Evolutionary conservation across 352 stramenopile species (phyloP), one percentile per base, ranked within the genome.

Genomic region (Globisporangium nodosum): DNA sequence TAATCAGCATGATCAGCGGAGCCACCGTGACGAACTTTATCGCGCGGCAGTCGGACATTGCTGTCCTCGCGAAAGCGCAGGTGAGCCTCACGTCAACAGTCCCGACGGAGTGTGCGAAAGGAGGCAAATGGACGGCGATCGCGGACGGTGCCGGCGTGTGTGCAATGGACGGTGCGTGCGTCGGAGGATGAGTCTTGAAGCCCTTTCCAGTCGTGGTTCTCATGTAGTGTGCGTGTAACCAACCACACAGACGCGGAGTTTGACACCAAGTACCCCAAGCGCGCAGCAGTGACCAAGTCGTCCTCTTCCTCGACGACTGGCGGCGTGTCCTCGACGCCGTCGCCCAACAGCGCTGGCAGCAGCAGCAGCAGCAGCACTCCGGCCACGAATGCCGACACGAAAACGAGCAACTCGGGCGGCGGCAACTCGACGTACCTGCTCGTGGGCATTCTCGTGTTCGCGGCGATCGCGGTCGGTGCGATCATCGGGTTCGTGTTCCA

Each of bases 11-110:
- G 69, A 61, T 21, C 56, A 47, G 50, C 50, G 35, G 35, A 54
- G 58, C 70, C 30, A 69, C 64, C 0, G 52, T 76, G 27, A 68
- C 68, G 21, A 76, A 55, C 20, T 73, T 80, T 20, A 40, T 69
- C 45, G 39, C 76, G 5, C 71, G 71, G 12, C 15, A 73, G 50
- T 80, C 71, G 20, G 71, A 80, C 50, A 48, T 77, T 6, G 49
- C 67, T 6, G 60, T 68, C 5, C 33, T 80, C 9, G 30, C 21
- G 30, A 45, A 30, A 2, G 35, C 30, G 33, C 50, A 27, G 35
- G n/a, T 21, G 16, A 15, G n/a, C 35, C 47, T 24, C 40, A 45
- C 16, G 15, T 39, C 33, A 2, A 16, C 18, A 5, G 35, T 46
- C 35, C 35, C 42, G 42, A 35, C 50, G 9, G 15, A 39, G 8